phyloP scores from a whole-genome alignment of 2,329 filamentous ascomycete species.

The Simplicillium sp. region DNA sequence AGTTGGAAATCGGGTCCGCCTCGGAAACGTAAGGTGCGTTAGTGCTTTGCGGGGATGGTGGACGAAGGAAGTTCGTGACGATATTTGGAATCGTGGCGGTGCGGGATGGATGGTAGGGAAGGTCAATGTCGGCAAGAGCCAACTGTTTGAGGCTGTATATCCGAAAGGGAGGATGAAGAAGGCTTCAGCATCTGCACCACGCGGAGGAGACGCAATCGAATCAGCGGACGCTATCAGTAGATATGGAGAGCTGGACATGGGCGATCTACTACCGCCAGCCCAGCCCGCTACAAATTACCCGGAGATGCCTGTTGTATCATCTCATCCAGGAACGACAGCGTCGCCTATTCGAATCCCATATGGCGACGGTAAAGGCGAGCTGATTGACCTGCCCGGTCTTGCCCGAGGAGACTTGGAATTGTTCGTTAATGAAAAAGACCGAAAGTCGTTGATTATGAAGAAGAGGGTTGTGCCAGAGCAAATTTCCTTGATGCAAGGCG shows the following conservation, averaged over 20 bases:
- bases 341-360: constrained; percentile 91
- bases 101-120: constrained; percentile 97
- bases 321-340: constrained; percentile 85
- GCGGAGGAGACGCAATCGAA: constrained; percentile 17
- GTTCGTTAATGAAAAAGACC: constrained; percentile 58
- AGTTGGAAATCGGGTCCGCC: constrained; percentile 57
- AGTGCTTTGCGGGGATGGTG: constrained; percentile 85
- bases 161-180: constrained; percentile 51
- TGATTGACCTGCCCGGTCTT: constrained; percentile 87
- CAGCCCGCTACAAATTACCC: constrained; percentile 68
- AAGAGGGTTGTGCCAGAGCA: constrained; percentile 66
- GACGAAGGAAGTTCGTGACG: constrained; percentile 77
- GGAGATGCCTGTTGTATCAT: constrained; percentile 75
- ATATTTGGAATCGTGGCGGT: constrained; percentile 75
- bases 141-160: constrained; percentile 78
- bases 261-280: constrained; percentile 63
- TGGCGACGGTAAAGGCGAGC: constrained; percentile 74
- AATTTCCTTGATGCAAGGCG: constrained; percentile 59
- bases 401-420: constrained; percentile 63
- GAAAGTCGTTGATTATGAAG: constrained; percentile 67
- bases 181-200: constrained; percentile 28
- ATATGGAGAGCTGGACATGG: constrained; percentile 22
- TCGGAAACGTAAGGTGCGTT: constrained; percentile 81
- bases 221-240: not conserved
- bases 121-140: constrained; percentile 94